Percentiles rank a stretch among this genome's conserved stretches.
phyloP scores from a whole-genome alignment of 2,329 filamentous ascomycete genomes.

The Biscogniauxia sp. region DNA sequence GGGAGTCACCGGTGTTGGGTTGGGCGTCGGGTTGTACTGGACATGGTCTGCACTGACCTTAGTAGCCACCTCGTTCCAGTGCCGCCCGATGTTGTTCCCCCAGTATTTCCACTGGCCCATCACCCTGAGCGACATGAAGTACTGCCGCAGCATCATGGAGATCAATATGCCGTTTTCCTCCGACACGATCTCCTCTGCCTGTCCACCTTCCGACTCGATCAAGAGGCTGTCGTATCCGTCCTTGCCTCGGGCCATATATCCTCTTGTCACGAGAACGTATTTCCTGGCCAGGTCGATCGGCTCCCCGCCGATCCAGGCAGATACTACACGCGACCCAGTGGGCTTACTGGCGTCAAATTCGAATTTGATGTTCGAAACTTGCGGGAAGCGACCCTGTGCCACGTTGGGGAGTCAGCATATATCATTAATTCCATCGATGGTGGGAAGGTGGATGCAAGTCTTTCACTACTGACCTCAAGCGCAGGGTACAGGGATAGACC shows the following conservation, averaged over 20 bases:
- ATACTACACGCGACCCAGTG: constrained; percentile 61
- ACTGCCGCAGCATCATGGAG: constrained; percentile 82
- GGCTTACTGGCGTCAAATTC: constrained; percentile 65
- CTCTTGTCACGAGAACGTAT: constrained; percentile 76
- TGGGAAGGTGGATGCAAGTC: neutral
- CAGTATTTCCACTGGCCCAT: constrained; percentile 77
- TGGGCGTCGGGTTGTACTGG: constrained; percentile 37
- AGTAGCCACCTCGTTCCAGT: constrained; percentile 66
- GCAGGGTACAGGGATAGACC: constrained; percentile 77
- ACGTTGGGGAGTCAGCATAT: neutral
- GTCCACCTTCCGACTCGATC: constrained; percentile 72
- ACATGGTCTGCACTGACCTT: constrained; percentile 54
- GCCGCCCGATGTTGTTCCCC: constrained; percentile 57
- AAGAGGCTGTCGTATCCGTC: constrained; percentile 79
- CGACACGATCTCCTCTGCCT: constrained; percentile 73
- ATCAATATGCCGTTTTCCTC: constrained; percentile 88
- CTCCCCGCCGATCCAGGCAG: constrained; percentile 57
- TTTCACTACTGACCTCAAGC: constrained; percentile 50
- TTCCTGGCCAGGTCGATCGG: constrained; percentile 60
- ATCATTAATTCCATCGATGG: neutral
- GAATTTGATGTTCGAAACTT: constrained; percentile 81
- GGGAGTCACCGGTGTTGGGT: constrained; percentile 17
- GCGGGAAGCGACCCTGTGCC: constrained; percentile 66
- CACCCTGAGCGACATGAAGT: constrained; percentile 83
- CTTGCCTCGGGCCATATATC: constrained; percentile 87